These are phyloP conservation scores for Sporobolomyces phaffii DNA, from an alignment of 768 basidiomycete genomes.

Conservation along the genomic window DNA sequence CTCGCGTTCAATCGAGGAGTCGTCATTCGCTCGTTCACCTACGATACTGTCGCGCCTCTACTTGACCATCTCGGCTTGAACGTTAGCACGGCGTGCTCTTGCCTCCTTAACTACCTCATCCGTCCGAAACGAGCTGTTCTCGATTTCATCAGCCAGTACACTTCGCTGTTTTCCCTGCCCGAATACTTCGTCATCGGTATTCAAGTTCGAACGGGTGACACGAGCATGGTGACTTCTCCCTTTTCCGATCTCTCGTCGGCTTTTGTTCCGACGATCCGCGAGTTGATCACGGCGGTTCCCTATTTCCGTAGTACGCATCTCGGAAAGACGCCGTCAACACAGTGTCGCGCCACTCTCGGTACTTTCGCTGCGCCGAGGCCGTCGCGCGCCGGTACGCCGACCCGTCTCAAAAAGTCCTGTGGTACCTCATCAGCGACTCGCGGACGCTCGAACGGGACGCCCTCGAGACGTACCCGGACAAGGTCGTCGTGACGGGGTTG, in stretches of 20 bases:
- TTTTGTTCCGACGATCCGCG: no score
- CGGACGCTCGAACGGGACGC: constrained; percentile 11
- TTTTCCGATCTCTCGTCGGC: no score
- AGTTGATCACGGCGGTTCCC: no score
- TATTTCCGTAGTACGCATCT: constrained; percentile 10
- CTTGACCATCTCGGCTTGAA: constrained; percentile 17
- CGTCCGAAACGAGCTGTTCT: constrained; percentile 28
- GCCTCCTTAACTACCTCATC: constrained; percentile 31
- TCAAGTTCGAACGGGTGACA: constrained; percentile 30
- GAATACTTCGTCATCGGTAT: constrained; percentile 26
- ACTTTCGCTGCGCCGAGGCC: constrained; percentile 26
- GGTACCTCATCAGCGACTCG: constrained; percentile 27
- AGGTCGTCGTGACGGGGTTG: constrained; percentile 27
- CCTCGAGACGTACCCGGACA: neutral
- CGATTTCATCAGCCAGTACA: constrained; percentile 27
- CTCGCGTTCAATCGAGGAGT: constrained; percentile 32
- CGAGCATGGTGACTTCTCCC: constrained; percentile 11
- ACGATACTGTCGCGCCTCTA: neutral
- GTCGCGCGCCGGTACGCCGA: constrained; percentile 15
- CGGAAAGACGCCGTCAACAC: constrained; percentile 6
- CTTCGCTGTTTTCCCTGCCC: constrained; percentile 23
- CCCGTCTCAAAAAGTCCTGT: constrained; percentile 19
- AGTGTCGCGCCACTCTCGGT: constrained; percentile 7
- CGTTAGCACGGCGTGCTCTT: constrained; percentile 20
- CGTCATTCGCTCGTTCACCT: constrained; percentile 22